Base-by-base conservation (phyloP, 768 basidiomycete species). In the Panaeolus cyanescens region DNA sequence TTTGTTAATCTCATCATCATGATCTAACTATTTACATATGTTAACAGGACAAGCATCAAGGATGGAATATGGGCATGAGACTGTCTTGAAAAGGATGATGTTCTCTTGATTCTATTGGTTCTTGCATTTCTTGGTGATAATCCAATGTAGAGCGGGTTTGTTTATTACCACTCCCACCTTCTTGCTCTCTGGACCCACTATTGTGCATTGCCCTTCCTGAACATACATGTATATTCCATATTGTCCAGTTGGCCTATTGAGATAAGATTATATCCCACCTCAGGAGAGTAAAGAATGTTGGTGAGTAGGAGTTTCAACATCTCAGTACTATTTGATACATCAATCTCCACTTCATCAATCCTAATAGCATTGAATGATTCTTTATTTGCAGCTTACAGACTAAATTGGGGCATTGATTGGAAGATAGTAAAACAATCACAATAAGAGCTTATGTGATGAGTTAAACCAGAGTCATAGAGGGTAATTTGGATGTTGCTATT, bases 21-120 rank as follows among this genome's bases (percentile, higher is more conserved):
- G 76, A 73, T 45, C 77, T 0, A 78, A 78, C 61, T 77, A 79
- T 61, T 68, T 60, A 2, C 69, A 76, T 39, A 64, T 78, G 0
- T 70, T 78, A 36, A 73, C 71, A 40, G 55, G 17, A 50, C 15
- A 15, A 58, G 40, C 2, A 69, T 73, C 54, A 30, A 67, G 0
- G 59, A 63, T n/a, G 79, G 79, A 0, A 69, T 80, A 1, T 74
- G 73, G 69, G 77, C 77, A 0, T 80, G 72, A 70, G 79, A 81
- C 58, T 66, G 63, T 31, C 39, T 54, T 2, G 13, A 22, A 0
- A 60, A 71, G 1, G 76, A 77, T 58, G 33, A 57, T 2, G 69
- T 75, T 6, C 64, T 77, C 5, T 15, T 79, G 0, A 61, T 78
- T 20, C 71, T 71, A 0, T 61, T 32, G 0, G 62, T 75, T 1